These are phyloP conservation scores for Suillus decipiens DNA, from an alignment of 768 basidiomycete genomes.

Conservation along the genomic window DNA sequence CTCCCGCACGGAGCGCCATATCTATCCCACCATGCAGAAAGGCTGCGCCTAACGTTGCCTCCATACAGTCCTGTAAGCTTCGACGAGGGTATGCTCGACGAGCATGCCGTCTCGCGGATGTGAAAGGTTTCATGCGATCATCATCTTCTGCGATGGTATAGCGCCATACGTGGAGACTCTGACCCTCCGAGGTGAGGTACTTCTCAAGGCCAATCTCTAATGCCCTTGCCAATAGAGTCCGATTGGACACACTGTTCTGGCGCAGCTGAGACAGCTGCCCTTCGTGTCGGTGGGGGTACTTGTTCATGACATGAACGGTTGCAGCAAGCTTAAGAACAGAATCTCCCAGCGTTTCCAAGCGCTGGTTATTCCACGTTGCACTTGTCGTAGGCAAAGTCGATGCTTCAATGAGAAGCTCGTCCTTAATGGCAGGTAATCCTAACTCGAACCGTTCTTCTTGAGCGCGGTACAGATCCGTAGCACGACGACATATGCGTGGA, in stretches of 20 bases:
- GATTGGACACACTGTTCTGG: constrained; percentile 67
- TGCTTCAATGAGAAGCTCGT: constrained; percentile 66
- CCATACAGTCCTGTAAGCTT: constrained; percentile 87
- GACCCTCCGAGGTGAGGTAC: constrained; percentile 62
- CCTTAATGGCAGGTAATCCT: constrained; percentile 58
- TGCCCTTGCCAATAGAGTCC: constrained; percentile 66
- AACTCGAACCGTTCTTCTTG: constrained; percentile 52
- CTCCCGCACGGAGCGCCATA: constrained; percentile 66
- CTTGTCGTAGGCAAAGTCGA: constrained; percentile 69
- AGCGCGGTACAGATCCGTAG: constrained; percentile 67
- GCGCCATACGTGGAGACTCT: constrained; percentile 59
- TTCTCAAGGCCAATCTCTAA: constrained; percentile 61
- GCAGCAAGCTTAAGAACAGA: constrained; percentile 76
- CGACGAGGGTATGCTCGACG: constrained; percentile 59
- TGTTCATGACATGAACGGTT: constrained; percentile 76
- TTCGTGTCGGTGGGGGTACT: constrained; percentile 77
- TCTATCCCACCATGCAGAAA: constrained; percentile 73
- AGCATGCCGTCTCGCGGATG: constrained; percentile 32
- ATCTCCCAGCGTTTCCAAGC: constrained; percentile 87
- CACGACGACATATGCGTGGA: constrained; percentile 65
- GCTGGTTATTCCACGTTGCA: constrained; percentile 77
- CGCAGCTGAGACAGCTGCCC: constrained; percentile 75
- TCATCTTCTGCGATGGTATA: constrained; percentile 44
- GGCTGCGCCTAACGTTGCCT: constrained; percentile 78
- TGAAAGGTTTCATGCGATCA: constrained; percentile 33